Evolutionary conservation across 2,329 filamentous ascomycete genomes (phyloP).

Genomic region (Xylaria sp.): DNA sequence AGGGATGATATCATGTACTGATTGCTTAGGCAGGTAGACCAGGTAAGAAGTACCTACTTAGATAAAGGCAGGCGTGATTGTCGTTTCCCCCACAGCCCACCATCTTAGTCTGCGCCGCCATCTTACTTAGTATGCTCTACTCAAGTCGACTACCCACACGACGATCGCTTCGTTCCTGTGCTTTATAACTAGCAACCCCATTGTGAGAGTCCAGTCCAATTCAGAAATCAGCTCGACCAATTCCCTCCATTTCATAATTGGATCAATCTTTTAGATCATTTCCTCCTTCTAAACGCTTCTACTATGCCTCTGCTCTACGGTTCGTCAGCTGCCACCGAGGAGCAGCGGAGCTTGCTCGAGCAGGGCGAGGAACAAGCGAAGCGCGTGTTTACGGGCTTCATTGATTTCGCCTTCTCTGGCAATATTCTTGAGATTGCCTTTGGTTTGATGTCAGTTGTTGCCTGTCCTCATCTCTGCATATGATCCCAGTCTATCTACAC

Average conservation of each 20-base stretch:
- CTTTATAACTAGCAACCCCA: constrained; percentile 3
- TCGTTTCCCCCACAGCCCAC: constrained; percentile 18
- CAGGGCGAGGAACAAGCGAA: constrained; percentile 60
- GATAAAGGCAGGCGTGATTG: constrained; percentile 23
- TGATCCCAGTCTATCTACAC: neutral
- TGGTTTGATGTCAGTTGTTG: constrained; percentile 72
- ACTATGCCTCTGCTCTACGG: constrained; percentile 30
- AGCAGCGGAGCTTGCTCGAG: constrained; percentile 59
- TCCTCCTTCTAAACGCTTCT: neutral
- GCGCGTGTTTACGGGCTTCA: constrained; percentile 70
- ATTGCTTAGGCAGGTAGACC: neutral
- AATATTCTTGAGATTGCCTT: constrained; percentile 82
- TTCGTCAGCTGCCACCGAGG: constrained; percentile 40
- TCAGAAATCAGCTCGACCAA: neutral
- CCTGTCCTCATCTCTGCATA: neutral
- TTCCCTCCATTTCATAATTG: constrained; percentile 1
- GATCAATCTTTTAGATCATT: neutral
- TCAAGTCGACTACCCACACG: constrained; percentile 11
- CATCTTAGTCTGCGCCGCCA: neutral
- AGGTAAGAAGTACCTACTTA: neutral
- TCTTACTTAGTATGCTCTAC: neutral
- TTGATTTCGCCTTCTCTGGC: constrained; percentile 78
- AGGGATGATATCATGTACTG: constrained; percentile 24
- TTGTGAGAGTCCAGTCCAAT: neutral
- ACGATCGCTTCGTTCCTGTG: constrained; percentile 14